Conservation (phyloP, 2,329 filamentous ascomycete genomes). For the Zymoseptoria crescenta region DNA sequence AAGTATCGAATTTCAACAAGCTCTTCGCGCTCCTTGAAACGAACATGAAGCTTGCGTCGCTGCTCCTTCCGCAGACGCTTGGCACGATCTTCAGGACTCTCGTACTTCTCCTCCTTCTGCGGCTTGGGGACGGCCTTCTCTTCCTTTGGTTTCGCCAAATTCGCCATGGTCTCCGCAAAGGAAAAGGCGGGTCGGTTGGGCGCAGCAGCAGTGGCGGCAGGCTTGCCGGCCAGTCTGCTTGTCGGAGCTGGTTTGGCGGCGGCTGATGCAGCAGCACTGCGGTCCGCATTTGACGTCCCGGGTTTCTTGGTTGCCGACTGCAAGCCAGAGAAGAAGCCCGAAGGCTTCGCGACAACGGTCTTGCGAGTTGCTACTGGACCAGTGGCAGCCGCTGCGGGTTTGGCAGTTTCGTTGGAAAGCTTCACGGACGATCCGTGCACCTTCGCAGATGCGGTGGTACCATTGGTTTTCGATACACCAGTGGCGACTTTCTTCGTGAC, state of each 20-base stretch:
- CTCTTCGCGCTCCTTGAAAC: constrained; percentile 60
- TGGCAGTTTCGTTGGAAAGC: constrained; percentile 11
- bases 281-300: constrained; percentile 24
- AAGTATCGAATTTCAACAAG: constrained; percentile 63
- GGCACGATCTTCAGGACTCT: constrained; percentile 60
- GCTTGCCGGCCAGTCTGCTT: constrained; percentile 21
- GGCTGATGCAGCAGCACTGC: constrained; percentile 19
- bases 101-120: constrained; percentile 47
- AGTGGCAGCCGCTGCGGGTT: constrained; percentile 10
- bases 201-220: constrained; percentile 12
- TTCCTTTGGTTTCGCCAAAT: constrained; percentile 48
- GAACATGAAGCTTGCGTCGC: constrained; percentile 61
- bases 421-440: constrained; percentile 22
- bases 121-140: constrained; percentile 42
- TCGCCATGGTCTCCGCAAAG: constrained; percentile 33
- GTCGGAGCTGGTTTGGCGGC: constrained; percentile 14
- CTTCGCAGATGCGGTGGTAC: constrained; percentile 10
- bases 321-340: constrained; percentile 39
- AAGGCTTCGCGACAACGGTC: constrained; percentile 36
- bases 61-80: constrained; percentile 66
- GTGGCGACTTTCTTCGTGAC: constrained; percentile 31
- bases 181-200: constrained; percentile 30
- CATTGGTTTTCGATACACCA: constrained; percentile 15
- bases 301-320: constrained; percentile 41
- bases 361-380: constrained; percentile 20